Conservation (phyloP, 805 yeast genomes). For the Hanseniaspora mollemarum region DNA sequence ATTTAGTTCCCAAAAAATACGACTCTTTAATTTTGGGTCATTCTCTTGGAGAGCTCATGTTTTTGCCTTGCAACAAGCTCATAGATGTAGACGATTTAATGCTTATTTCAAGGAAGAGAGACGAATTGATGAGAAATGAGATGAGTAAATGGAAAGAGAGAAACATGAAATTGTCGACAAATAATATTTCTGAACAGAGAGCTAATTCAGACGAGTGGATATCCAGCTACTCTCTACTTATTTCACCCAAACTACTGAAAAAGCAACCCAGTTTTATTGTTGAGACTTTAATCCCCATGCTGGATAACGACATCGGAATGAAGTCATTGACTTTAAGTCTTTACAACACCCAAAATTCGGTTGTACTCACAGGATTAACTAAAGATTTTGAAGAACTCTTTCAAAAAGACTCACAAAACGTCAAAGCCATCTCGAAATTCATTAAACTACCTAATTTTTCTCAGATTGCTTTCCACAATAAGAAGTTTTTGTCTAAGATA, state of each 20-base stretch:
- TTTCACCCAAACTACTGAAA: conserved; percentile 26
- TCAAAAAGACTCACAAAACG: not conserved
- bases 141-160: conserved; percentile 25
- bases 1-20: not conserved
- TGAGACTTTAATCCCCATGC: conserved; percentile 18
- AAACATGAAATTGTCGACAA: conserved; percentile 22
- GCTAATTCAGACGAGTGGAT: conserved; percentile 18
- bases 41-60: conserved; percentile 29
- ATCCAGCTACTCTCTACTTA: conserved; percentile 5
- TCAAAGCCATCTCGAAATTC: conserved; percentile 5
- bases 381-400: conserved; percentile 8
- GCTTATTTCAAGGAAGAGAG: conserved; percentile 28
- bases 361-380: conserved; percentile 6
- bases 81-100: conserved; percentile 25
- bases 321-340: conserved; percentile 8
- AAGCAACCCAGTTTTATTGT: conserved; percentile 24
- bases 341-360: conserved; percentile 8
- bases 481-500: conserved; percentile 25
- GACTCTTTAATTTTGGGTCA: conserved; percentile 25
- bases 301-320: conserved; percentile 15
- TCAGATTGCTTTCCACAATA: conserved; percentile 29
- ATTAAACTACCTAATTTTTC: conserved; percentile 12
- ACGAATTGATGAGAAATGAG: conserved; percentile 27
- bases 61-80: conserved; percentile 23
- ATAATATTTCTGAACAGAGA: conserved; percentile 26